These are phyloP conservation scores for Microdochium paspali DNA, from an alignment of 2,329 filamentous ascomycete species.

Conservation along the genomic window DNA sequence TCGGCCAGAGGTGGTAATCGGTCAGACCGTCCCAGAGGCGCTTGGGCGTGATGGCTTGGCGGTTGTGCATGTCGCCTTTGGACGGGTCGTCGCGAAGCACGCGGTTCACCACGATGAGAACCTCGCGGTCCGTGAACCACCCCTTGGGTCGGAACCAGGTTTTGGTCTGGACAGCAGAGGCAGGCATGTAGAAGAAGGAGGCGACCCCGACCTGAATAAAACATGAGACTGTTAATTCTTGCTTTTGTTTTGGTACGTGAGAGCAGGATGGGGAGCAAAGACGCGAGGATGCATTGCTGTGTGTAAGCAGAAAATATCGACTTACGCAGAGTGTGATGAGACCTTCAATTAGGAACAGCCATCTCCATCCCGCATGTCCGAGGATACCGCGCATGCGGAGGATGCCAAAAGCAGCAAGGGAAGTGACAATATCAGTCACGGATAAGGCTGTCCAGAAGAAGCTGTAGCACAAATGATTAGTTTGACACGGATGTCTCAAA, in stretches of 20 bases:
- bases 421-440: slow-evolving; percentile 20
- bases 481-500: too few species aligned
- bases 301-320: slow-evolving; percentile 1
- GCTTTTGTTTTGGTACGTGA: too few species aligned
- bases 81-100: slow-evolving; percentile 46
- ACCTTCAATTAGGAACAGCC: slow-evolving; percentile 48
- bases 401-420: slow-evolving; percentile 24
- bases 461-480: slow-evolving; percentile 10
- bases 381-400: slow-evolving; percentile 25
- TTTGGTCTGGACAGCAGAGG: slow-evolving; percentile 35
- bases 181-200: slow-evolving; percentile 44
- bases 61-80: slow-evolving; percentile 50
- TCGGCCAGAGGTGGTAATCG: slow-evolving; percentile 48
- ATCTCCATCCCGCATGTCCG: slow-evolving; percentile 29
- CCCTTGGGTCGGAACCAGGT: slow-evolving; percentile 38
- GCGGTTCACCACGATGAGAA: slow-evolving; percentile 49
- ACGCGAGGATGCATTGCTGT: too few species aligned
- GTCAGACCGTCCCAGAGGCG: slow-evolving; percentile 38
- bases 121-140: slow-evolving; percentile 50
- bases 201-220: slow-evolving; percentile 30
- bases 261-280: too few species aligned
- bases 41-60: slow-evolving; percentile 38
- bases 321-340: slow-evolving; percentile 33
- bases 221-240: too few species aligned
- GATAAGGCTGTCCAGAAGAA: slow-evolving; percentile 28